Conservation (phyloP, 495 filamentous ascomycete genomes). For the Hypomontagnella submonticulosa region DNA sequence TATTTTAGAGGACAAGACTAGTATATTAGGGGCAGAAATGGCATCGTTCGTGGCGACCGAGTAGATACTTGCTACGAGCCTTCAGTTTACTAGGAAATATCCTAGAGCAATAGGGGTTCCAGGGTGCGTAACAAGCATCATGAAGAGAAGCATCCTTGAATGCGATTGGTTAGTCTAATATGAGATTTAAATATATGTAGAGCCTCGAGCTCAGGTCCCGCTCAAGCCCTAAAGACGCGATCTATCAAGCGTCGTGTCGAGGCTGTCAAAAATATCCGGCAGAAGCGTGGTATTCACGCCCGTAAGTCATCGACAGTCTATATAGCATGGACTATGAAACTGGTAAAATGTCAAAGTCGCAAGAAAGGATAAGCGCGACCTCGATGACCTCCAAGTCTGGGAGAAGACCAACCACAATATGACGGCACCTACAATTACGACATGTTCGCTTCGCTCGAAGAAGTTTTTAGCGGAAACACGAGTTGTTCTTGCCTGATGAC, state of each 20-base stretch:
- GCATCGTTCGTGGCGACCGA: not conserved
- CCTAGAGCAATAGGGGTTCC: conserved; percentile 5
- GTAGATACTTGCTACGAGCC: not conserved
- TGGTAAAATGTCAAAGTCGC: conserved; percentile 28
- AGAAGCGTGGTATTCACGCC: conserved; percentile 60
- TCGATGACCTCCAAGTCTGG: conserved; percentile 54
- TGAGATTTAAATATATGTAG: not conserved
- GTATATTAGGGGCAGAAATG: not conserved
- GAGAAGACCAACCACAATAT: conserved; percentile 55
- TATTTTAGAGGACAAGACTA: conserved; percentile 12
- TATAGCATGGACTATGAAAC: not conserved
- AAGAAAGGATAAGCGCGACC: conserved; percentile 53
- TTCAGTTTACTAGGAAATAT: not conserved
- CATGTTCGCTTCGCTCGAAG: conserved; percentile 53
- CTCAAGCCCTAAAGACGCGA: conserved; percentile 46
- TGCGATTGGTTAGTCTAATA: conserved; percentile 1
- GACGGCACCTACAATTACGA: conserved; percentile 52
- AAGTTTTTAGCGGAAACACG: conserved; percentile 63
- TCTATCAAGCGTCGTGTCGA: conserved; percentile 51
- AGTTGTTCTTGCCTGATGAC: conserved; percentile 70
- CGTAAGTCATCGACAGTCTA: conserved; percentile 48
- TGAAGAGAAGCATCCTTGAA: conserved; percentile 15
- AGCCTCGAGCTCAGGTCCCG: conserved; percentile 43
- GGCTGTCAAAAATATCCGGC: conserved; percentile 56
- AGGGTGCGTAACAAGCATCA: conserved; percentile 24